These are phyloP conservation scores for Cocos nucifera DNA, from an alignment of 176 grass and related monocot species.

Conservation along the genomic window DNA sequence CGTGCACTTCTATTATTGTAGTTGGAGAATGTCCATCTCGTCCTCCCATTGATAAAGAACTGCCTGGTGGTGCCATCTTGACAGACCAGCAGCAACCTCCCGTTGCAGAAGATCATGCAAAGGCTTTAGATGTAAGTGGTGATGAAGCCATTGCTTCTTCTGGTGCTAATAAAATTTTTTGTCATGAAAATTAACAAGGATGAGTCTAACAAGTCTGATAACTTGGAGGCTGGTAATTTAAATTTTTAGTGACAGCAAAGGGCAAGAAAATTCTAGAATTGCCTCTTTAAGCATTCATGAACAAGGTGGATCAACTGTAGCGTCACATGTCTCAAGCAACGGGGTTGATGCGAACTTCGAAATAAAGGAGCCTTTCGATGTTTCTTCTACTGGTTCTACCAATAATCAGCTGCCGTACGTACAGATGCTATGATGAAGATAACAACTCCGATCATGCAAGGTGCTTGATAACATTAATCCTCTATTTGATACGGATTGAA, in stretches of 20 bases:
- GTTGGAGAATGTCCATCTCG: constrained; percentile 25
- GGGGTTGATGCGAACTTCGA: constrained; percentile 9
- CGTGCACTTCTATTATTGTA: constrained; percentile 11
- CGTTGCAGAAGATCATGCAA: not conserved
- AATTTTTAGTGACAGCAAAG: constrained; percentile 5
- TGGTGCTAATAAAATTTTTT: not conserved
- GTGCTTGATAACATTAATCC: no score
- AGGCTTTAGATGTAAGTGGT: constrained; percentile 19
- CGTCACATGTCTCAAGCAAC: constrained; percentile 17
- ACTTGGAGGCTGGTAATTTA: not conserved
- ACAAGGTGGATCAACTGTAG: constrained; percentile 1
- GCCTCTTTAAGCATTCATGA: constrained; percentile 17
- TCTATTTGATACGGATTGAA: no score
- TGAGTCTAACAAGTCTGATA: constrained; percentile 3
- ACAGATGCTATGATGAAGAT: no score
- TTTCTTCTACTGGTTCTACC: constrained; percentile 36
- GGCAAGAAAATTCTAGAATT: constrained; percentile 18
- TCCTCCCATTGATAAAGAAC: constrained; percentile 20
- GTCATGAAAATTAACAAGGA: not conserved
- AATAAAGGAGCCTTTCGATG: constrained; percentile 25
- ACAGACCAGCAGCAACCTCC: constrained; percentile 20
- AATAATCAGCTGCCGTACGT: constrained; percentile 19
- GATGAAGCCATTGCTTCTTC: not conserved
- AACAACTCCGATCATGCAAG: no score
- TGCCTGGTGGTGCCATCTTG: constrained; percentile 13